Evolutionary conservation across 2,329 filamentous ascomycete species (phyloP), one percentile per base, ranked within the genome.

Genomic region (Fusarium transvaalense): DNA sequence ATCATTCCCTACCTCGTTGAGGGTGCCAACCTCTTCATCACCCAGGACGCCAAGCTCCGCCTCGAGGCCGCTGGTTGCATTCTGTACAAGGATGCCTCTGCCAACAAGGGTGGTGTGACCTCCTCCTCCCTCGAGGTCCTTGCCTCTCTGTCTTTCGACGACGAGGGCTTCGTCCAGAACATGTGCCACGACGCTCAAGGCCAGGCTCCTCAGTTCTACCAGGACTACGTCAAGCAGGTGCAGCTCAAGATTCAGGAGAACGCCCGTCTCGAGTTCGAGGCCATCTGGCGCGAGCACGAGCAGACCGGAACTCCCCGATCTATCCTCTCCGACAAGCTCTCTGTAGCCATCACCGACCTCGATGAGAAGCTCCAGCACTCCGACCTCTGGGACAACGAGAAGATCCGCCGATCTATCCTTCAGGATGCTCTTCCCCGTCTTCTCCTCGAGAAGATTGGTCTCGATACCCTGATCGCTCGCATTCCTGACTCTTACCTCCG

Each of bases 41-140:
- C 96, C 1, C 96, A 99, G 81, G 96, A 99, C 75, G 95, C 95
- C 74, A 98, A 98, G 84, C 87, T 98, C 56, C 92, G 94, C 25
- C 89, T 99, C 15, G 96, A 99, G 82, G 91, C 93, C 74, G 94
- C 95, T n/a, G 96, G 96, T 63, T 97, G 93, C 77, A 89, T 98
- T 74, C 82, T 99, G 39, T 97, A 94, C 90, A 99, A 99, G 84
- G 96, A 99, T 79, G 96, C 96, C 7, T 97, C 93, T 37, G 94
- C 95, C 58, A 99, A 99, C 88, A 99, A 99, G 86, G 96, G 96
- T 70, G 96, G 96, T 78, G 96, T 99, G 45, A 99, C 96, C 1
- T 97, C 94, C 1, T 98, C 96, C 0, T 98, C 96, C 1, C 89
- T 98, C 32, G 96, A 99, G 77, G 96, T 99, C 8, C 88, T 99